Base-by-base conservation (phyloP, 202 grass and related monocot genomes). In the Schoenoplectus triqueter region DNA sequence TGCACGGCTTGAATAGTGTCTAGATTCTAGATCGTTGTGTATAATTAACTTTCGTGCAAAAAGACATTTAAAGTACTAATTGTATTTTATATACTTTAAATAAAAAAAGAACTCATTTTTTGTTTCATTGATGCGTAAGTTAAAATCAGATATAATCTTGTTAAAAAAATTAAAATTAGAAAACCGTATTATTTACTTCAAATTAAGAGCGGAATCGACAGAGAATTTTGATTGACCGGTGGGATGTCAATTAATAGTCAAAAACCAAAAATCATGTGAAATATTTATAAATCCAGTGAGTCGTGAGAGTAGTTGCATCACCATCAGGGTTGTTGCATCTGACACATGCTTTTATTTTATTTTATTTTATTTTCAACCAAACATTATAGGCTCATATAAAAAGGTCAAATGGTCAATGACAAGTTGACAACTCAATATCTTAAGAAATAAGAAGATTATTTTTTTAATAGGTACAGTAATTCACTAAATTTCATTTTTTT, bases 281-380 rank as follows among this genome's bases (percentile, higher is more conserved):
- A 76, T 10, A 20, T 20, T 0, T 31, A 31, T 31, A 31, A 74
- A 55, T 31, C 22, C 10, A 54, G 11, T 8, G 54, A 9, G 1
- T 9, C 14, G 6, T 51, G 10, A 55, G 6, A 75, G 55, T 0
- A 56, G 15, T 21, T 10, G 55, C 11, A 76, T 76, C 73, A 7
- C 10, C 50, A 76, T 76, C 73, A 15, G 18, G 20, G 73, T 56
- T 13, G 49, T 75, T 75, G 50, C 14, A 54, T 13, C 49, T 39
- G 7, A 75, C 50, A 39, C 50, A 56, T 55, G 50, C 50, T 54
- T 76, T 15, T 55, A 31, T 31, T 31, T 31, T 17, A 3, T 57
- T 61, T 15, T 22, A 9, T 54, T 22, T 4, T 19, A 31, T 76
- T 55, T 76, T 76, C 18, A 76, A 56, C 15, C 73, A 76, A 76